Base-by-base conservation (phyloP, 768 basidiomycete genomes). In the Polyporus arcularius region DNA sequence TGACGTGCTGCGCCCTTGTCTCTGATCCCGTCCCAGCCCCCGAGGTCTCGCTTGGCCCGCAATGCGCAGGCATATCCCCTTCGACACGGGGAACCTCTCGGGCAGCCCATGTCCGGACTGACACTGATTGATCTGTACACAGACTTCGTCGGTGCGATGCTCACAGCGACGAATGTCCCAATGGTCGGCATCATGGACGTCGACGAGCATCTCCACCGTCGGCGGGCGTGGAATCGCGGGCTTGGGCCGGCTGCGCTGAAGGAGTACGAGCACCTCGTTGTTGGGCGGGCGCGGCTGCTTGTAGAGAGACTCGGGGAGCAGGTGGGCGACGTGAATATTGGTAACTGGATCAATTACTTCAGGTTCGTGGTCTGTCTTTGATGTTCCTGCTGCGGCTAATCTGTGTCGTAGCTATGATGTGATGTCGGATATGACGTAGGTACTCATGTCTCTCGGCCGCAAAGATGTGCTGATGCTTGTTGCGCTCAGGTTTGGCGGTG, bases 221-320 rank as follows among this genome's bases (percentile, higher is more conserved):
- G 82, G 5, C 75, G 76, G 28, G 73, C 80, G 2, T 85, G 83
- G 83, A 76, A 76, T 10, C 73, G 81, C n/a, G 83, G 76, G 0
- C 78, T 85, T 69, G 82, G 70, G 46, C 75, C 75, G 14, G 62
- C 71, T 5, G 77, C 82, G 1, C 63, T 85, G 30, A 80, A 79
- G 66, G 80, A 76, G 14, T 84, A 83, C 55, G 76, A 82, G 57
- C 65, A 66, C 0, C 67, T 80, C 6, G 65, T 84, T n/a, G 70
- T 70, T 1, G 66, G 65, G 15, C 68, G 82, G 12, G 75, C 73
- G 2, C 57, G 61, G 1, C 79, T 84, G 61, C 73, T 84, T 1
- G 73, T 80, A 2, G 77, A 79, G 8, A 58, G 65, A 5, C 62
- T 82, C 57, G 68, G n/a, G 21, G 39, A 32, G 43, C 68, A 49